These are phyloP conservation scores for Lactarius pseudohatsudake DNA, from an alignment of 768 basidiomycete species.

Conservation along the genomic window DNA sequence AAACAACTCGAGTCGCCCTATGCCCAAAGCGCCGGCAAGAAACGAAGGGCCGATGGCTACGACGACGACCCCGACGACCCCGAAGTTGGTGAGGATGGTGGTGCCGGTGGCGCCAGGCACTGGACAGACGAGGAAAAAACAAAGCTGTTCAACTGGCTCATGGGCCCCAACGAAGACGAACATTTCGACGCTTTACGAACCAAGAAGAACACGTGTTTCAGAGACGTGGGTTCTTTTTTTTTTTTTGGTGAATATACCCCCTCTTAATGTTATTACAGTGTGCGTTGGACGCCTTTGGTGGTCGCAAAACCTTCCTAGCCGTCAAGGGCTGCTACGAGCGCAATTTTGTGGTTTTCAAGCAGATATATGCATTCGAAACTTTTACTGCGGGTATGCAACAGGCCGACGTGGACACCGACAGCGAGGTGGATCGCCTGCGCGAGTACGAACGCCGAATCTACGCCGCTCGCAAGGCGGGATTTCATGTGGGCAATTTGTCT, in stretches of 20 bases:
- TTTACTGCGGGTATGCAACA: constrained; percentile 44
- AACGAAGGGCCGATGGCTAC: constrained; percentile 27
- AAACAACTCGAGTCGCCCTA: constrained; percentile 27
- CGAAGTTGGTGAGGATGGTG: constrained; percentile 30
- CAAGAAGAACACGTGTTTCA: constrained; percentile 79
- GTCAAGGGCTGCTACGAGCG: constrained; percentile 85
- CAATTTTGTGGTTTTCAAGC: constrained; percentile 82
- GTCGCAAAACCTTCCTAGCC: constrained; percentile 80
- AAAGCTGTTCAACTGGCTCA: constrained; percentile 74
- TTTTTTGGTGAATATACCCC: neutral
- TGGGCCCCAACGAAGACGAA: constrained; percentile 68
- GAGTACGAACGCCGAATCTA: constrained; percentile 74
- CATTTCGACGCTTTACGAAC: constrained; percentile 77
- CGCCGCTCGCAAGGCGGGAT: constrained; percentile 60
- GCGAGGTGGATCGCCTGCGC: constrained; percentile 63
- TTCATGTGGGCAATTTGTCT: constrained; percentile 71
- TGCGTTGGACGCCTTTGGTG: constrained; percentile 65
- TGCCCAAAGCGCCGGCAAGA: constrained; percentile 21
- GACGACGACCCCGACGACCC: constrained; percentile 29
- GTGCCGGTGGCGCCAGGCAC: constrained; percentile 64
- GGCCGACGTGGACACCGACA: constrained; percentile 42
- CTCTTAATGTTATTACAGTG: constrained; percentile 46
- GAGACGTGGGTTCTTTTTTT: constrained; percentile 51
- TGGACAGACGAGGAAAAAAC: constrained; percentile 86
- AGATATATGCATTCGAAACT: constrained; percentile 71